phyloP scores from a whole-genome alignment of 2,329 filamentous ascomycete genomes.

The Huntiella moniliformis region DNA sequence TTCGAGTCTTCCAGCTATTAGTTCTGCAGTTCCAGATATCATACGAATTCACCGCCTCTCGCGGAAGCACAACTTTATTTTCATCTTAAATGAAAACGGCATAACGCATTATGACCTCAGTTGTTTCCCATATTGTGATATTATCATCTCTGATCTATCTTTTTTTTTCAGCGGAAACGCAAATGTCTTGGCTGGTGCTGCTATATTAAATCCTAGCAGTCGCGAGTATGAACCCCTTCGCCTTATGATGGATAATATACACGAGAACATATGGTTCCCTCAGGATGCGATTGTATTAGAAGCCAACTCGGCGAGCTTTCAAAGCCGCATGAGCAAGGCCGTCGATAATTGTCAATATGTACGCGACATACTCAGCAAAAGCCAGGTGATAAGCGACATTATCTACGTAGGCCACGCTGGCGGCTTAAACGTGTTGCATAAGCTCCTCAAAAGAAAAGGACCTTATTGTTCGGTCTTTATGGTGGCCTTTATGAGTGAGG shows the following conservation, averaged over 20 bases:
- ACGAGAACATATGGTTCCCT: constrained; percentile 15
- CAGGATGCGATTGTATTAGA: constrained; percentile 18
- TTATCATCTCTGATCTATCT: constrained; percentile 33
- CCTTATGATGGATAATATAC: constrained; percentile 15
- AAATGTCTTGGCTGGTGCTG: constrained; percentile 33
- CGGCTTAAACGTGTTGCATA: too few relatives aligned
- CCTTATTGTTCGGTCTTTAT: constrained; percentile 20
- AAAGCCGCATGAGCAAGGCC: constrained; percentile 17
- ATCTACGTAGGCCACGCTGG: too few relatives aligned
- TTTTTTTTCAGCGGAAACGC: constrained; percentile 39
- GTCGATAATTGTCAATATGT: constrained; percentile 15
- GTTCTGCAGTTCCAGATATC: constrained; percentile 19
- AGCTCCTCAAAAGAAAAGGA: background rate
- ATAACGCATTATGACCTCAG: constrained; percentile 31
- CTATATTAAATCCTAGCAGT: constrained; percentile 29
- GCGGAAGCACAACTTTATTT: constrained; percentile 25
- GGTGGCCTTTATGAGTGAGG: constrained; percentile 21
- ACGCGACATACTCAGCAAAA: constrained; percentile 15
- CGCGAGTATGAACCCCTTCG: constrained; percentile 21
- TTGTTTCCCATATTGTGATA: constrained; percentile 28
- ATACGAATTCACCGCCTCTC: constrained; percentile 20
- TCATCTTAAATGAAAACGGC: constrained; percentile 30
- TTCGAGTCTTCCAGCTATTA: constrained; percentile 25
- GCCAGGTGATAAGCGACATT: too few relatives aligned
- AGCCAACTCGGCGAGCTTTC: constrained; percentile 22